Evolutionary conservation across 140 eudicot species (phyloP).

Genomic region (Cichorium intybus): DNA sequence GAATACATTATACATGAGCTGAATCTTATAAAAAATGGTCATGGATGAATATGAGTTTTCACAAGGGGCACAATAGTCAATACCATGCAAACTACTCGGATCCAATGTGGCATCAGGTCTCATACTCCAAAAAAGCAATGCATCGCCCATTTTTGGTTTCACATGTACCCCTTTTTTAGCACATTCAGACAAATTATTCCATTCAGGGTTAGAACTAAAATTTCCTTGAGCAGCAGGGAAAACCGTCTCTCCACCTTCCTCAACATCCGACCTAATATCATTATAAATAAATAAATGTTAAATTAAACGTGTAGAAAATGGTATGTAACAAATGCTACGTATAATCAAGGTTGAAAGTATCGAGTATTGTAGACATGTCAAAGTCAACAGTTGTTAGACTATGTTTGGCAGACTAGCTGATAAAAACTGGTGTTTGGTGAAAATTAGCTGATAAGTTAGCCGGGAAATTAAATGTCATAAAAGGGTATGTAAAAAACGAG

Average conservation of each 20-base stretch:
- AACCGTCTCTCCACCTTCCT: slow-evolving; percentile 99
- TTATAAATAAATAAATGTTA: background rate
- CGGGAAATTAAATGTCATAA: too few species aligned
- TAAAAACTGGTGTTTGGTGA: too few species aligned
- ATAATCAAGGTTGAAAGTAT: too few species aligned
- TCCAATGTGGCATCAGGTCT: slow-evolving; percentile 95
- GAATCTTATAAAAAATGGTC: background rate
- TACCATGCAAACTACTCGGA: slow-evolving; percentile 96
- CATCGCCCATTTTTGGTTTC: slow-evolving; percentile 94
- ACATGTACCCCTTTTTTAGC: slow-evolving; percentile 86
- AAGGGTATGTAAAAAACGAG: too few species aligned
- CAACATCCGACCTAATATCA: slow-evolving; percentile 82
- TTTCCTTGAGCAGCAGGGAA: slow-evolving; percentile 81
- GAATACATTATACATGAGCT: background rate
- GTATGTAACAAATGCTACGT: background rate
- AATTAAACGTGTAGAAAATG: background rate
- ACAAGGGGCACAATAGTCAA: too few species aligned
- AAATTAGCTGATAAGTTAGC: too few species aligned
- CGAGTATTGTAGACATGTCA: too few species aligned
- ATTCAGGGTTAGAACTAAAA: slow-evolving; percentile 58
- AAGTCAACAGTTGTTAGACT: too few species aligned
- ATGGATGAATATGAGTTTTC: background rate
- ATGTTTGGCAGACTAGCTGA: too few species aligned
- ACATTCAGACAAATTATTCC: slow-evolving; percentile 89
- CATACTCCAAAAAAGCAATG: slow-evolving; percentile 99